Evolutionary conservation across 345 rosid genomes (phyloP), one percentile per base, ranked within the genome.

Genomic region (Aegle marmelos): DNA sequence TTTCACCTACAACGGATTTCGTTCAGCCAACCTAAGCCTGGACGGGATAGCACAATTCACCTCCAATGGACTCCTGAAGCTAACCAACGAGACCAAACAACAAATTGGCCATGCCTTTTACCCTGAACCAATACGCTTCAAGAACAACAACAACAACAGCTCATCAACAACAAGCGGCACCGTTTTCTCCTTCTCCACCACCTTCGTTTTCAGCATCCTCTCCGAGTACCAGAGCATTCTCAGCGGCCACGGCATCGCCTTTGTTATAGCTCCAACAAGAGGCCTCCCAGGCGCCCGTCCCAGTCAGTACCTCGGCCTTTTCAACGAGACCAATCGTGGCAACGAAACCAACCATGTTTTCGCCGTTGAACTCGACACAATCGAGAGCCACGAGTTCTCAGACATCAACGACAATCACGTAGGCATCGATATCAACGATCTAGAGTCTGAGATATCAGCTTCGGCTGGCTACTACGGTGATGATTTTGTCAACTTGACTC

Each of bases 201-300:
- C 88, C 67, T 91, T 90, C 76, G 80, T 89, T 69, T 93, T 91
- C n/a, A 91, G 84, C 2, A 92, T 94, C 28, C 64, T 76, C 7
- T 72, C 97, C 16, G 72, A 89, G 30, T 72, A 67, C 39, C 19
- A 68, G 7, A 7, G 2, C 56, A 17, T 0, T 0, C 67, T 77
- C 33, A 25, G 90, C 11, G 87, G 89, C 48, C 93, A 86, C 4
- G 95, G 93, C 8, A 83, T 91, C 34, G 89, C 83, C 41, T 89
- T 91, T 25, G 88, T 86, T 22, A 61, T 90, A 2, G 77, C 90
- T 1, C 96, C 92, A 19, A 83, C 86, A n/a, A 85, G 81, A 69
- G 78, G 72, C 53, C 73, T 88, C 17, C 88, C 89, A 0, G 81
- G 78, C n/a, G 84, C 88, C 58, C 48, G 72, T 2, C 30, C 91